Percentiles rank a stretch among this genome's conserved stretches.
These are phyloP conservation scores for Cladosporium sp. DNA, from an alignment of 2,329 filamentous ascomycete species.

Conservation along the genomic window DNA sequence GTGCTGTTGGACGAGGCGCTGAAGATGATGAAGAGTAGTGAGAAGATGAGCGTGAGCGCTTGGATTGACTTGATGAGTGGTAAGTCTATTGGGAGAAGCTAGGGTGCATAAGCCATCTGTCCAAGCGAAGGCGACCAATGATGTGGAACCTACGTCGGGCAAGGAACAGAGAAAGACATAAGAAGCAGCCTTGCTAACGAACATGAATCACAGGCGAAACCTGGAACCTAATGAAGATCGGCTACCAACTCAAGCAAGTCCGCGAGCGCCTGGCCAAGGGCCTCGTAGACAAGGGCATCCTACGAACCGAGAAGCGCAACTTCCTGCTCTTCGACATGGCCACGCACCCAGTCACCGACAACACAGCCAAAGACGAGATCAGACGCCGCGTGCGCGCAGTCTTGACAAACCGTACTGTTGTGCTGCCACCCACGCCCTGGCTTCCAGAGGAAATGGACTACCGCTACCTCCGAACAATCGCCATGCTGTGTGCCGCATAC, in stretches of 20 bases:
- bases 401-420: constrained; percentile 88
- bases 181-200: constrained; percentile 13
- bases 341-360: constrained; percentile 93
- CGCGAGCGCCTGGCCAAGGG: constrained; percentile 96
- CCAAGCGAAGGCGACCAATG: too few species aligned
- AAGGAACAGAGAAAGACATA: too few species aligned
- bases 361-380: constrained; percentile 96
- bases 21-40: constrained; percentile 99
- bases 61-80: constrained; percentile 99
- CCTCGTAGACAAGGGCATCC: constrained; percentile 95
- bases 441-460: constrained; percentile 93
- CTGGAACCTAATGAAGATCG: constrained; percentile 99
- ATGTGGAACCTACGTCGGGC: background rate
- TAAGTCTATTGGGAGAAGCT: constrained; percentile 42
- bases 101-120: too few species aligned
- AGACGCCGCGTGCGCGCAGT: constrained; percentile 86
- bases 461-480: constrained; percentile 82
- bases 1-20: constrained; percentile 94
- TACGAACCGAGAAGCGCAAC: constrained; percentile 98
- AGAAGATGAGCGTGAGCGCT: constrained; percentile 99
- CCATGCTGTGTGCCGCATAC: constrained; percentile 97
- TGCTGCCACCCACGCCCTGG: constrained; percentile 80
- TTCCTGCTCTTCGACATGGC: constrained; percentile 99
- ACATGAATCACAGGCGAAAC: constrained; percentile 70
- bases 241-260: constrained; percentile 98